Evolutionary conservation across 179 eudicot genomes (phyloP).

Genomic region (Amaranthus tricolor): DNA sequence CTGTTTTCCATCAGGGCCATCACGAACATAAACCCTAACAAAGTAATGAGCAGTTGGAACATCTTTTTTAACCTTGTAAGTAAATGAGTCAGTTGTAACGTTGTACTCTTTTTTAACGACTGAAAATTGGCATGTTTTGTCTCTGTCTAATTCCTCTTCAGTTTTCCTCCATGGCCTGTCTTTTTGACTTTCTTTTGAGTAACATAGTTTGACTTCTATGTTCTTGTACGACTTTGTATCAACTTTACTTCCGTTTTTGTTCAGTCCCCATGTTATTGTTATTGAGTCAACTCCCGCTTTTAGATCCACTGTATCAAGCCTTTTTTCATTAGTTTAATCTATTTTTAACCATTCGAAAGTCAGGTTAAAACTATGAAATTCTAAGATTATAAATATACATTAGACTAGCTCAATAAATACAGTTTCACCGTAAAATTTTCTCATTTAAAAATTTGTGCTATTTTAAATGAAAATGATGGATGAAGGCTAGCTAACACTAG

Average conservation of each 20-base stretch:
- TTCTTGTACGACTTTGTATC: slow-evolving; percentile 48
- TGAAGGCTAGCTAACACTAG: too few relatives aligned
- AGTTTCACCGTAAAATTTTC: too few relatives aligned
- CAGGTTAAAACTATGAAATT: too few relatives aligned
- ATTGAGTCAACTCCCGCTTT: slow-evolving; percentile 53
- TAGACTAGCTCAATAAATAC: too few relatives aligned
- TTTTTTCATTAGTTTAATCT: too few relatives aligned
- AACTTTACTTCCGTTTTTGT: slow-evolving; percentile 27
- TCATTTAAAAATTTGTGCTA: too few relatives aligned
- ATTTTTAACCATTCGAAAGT: too few relatives aligned
- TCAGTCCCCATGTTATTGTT: slow-evolving; percentile 54
- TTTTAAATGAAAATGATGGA: too few relatives aligned
- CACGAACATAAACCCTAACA: slow-evolving; percentile 51
- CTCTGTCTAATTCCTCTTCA: slow-evolving; percentile 45
- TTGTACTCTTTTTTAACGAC: slow-evolving; percentile 34
- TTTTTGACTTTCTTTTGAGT: slow-evolving; percentile 56
- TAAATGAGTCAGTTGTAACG: slow-evolving; percentile 30
- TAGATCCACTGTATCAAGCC: slow-evolving; percentile 25
- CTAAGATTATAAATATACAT: too few relatives aligned
- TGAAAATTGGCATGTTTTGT: slow-evolving; percentile 70
- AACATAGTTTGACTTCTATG: slow-evolving; percentile 61
- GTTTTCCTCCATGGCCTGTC: slow-evolving; percentile 82
- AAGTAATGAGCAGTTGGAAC: slow-evolving; percentile 71
- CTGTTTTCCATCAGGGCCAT: slow-evolving; percentile 24
- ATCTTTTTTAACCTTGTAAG: slow-evolving; percentile 44